Percentiles rank a stretch among this genome's conserved stretches.
phyloP scores from a whole-genome alignment of 805 yeast species.

The Candida boleticola region DNA sequence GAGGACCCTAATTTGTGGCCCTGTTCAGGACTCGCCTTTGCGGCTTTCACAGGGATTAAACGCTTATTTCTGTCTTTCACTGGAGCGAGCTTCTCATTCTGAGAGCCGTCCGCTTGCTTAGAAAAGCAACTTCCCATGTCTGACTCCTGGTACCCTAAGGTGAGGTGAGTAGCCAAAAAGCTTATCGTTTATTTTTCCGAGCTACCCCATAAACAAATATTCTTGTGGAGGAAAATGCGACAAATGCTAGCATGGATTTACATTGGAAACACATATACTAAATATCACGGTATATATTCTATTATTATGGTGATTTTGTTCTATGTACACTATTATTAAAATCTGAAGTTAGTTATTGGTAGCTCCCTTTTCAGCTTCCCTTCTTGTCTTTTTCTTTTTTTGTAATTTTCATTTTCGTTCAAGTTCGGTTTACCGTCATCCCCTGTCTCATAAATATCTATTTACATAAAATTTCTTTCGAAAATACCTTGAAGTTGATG shows the following conservation, averaged over 20 bases:
- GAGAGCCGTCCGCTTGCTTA: constrained; percentile 8
- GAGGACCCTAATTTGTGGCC: constrained; percentile 18
- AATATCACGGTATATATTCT: too few species aligned
- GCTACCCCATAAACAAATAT: too few species aligned
- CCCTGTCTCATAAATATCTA: not conserved
- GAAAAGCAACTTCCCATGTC: constrained; percentile 19
- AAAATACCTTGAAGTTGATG: constrained; percentile 24
- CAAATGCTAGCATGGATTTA: too few species aligned
- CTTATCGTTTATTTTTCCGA: too few species aligned
- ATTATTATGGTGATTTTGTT: too few species aligned
- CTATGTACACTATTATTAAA: not conserved
- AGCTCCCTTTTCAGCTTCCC: not conserved
- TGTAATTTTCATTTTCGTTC: too few species aligned
- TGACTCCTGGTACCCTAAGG: not conserved
- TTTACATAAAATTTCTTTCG: constrained; percentile 15
- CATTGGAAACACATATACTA: too few species aligned
- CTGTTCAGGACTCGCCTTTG: not conserved
- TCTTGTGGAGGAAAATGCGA: too few species aligned
- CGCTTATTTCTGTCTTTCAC: not conserved
- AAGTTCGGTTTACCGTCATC: too few species aligned
- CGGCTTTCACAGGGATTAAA: not conserved
- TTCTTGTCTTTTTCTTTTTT: not conserved
- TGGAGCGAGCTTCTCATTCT: not conserved
- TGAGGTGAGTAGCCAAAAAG: too few species aligned
- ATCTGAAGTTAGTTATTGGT: not conserved